Percentiles rank a stretch among this genome's conserved stretches.
Conservation (phyloP, 805 yeast genomes). For the Myxozyma lipomycoides region DNA sequence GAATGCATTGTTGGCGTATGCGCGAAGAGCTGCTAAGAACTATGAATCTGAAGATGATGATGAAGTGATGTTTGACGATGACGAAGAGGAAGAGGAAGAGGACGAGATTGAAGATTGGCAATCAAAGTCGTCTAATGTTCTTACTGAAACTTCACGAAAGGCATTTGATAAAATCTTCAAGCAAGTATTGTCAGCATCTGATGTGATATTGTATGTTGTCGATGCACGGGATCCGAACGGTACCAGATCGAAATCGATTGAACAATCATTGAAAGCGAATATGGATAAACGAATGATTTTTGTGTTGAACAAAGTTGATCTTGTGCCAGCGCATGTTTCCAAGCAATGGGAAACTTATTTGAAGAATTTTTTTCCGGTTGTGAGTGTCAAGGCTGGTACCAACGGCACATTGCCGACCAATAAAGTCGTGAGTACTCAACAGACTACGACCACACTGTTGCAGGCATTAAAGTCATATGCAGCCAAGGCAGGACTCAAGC, state of each 20-base stretch:
- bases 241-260: slow-evolving; percentile 87
- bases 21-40: slow-evolving; percentile 79
- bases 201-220: slow-evolving; percentile 85
- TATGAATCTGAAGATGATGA: slow-evolving; percentile 55
- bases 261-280: slow-evolving; percentile 71
- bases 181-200: slow-evolving; percentile 87
- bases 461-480: slow-evolving; percentile 84
- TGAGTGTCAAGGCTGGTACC: slow-evolving; percentile 75
- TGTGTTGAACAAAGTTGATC: slow-evolving; percentile 85
- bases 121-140: slow-evolving; percentile 1
- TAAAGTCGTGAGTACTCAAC: slow-evolving; percentile 64
- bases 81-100: slow-evolving; percentile 40
- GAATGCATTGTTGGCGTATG: slow-evolving; percentile 84
- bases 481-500: slow-evolving; percentile 72
- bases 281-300: slow-evolving; percentile 74
- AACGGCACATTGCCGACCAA: slow-evolving; percentile 60
- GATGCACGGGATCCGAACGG: slow-evolving; percentile 98
- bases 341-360: slow-evolving; percentile 79
- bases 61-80: slow-evolving; percentile 31
- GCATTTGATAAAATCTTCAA: slow-evolving; percentile 93
- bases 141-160: slow-evolving; percentile 46
- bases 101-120: slow-evolving; percentile 41
- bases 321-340: slow-evolving; percentile 80
- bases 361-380: slow-evolving; percentile 81
- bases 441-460: slow-evolving; percentile 69